phyloP scores from a whole-genome alignment of 2,329 filamentous ascomycete species.

The Claviceps capensis region DNA sequence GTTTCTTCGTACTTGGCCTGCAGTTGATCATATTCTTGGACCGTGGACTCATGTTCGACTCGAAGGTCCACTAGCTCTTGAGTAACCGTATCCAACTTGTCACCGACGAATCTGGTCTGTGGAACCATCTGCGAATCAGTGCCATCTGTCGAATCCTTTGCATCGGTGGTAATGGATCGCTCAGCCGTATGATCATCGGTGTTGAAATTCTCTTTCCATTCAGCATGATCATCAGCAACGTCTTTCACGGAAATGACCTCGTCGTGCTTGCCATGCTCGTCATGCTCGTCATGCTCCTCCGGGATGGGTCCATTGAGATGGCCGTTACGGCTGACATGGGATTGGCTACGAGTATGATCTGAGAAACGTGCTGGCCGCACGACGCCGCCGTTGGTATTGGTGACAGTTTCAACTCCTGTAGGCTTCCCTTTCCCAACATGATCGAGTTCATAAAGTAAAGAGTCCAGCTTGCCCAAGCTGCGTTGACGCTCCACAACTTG shows the following conservation, averaged over 20 bases:
- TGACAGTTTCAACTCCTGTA: constrained; percentile 15
- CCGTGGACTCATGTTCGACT: constrained; percentile 74
- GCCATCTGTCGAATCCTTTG: constrained; percentile 25
- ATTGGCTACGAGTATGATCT: constrained; percentile 41
- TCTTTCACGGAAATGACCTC: constrained; percentile 33
- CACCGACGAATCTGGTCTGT: constrained; percentile 73
- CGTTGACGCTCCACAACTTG: constrained; percentile 91
- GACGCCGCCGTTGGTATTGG: constrained; percentile 24
- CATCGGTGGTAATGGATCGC: neutral
- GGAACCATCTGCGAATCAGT: constrained; percentile 52
- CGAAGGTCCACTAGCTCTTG: constrained; percentile 85
- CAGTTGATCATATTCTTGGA: constrained; percentile 69
- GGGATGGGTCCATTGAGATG: constrained; percentile 41
- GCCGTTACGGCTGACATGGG: constrained; percentile 39
- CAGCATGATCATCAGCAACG: constrained; percentile 23
- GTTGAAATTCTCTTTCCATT: neutral
- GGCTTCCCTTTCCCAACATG: constrained; percentile 48
- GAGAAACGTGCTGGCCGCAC: constrained; percentile 30
- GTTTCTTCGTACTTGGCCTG: constrained; percentile 86
- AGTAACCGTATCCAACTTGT: constrained; percentile 83
- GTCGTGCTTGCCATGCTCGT: constrained; percentile 38
- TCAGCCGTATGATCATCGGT: neutral
- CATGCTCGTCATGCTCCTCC: constrained; percentile 38
- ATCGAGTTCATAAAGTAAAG: constrained; percentile 80
- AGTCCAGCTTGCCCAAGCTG: constrained; percentile 88